Percentiles rank a stretch among this genome's conserved stretches.
phyloP scores from a whole-genome alignment of 495 filamentous ascomycete species.

The Astrothelium subdiscretum region DNA sequence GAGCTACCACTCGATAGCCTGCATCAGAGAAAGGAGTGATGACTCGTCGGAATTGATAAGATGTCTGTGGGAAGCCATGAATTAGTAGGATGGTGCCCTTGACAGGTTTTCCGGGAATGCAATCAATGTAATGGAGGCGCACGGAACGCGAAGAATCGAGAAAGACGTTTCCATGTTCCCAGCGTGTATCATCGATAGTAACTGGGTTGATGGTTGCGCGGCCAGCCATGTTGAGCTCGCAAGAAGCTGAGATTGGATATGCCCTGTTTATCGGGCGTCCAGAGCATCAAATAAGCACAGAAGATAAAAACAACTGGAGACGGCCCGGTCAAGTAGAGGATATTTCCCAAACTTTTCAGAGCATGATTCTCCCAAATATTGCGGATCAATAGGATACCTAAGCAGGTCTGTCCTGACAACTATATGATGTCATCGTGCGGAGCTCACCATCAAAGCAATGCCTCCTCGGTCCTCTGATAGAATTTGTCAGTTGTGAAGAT shows the following conservation, averaged over 20 bases:
- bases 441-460: not conserved
- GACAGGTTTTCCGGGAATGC: not conserved
- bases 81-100: constrained; percentile 24
- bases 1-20: constrained; percentile 32
- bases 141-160: not conserved
- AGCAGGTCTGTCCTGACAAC: not conserved
- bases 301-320: too few species aligned
- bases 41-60: constrained; percentile 35
- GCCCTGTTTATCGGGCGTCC: not conserved
- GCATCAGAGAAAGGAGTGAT: constrained; percentile 29
- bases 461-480: not conserved
- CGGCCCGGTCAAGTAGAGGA: too few species aligned
- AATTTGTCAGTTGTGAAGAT: too few species aligned
- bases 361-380: too few species aligned
- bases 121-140: constrained; percentile 8
- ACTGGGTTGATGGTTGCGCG: not conserved
- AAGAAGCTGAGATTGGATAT: not conserved
- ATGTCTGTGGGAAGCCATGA: constrained; percentile 36
- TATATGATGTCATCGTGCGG: not conserved
- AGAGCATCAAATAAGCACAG: not conserved
- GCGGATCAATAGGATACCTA: not conserved
- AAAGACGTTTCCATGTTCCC: not conserved
- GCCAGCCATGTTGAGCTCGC: not conserved
- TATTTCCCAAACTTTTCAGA: too few species aligned
- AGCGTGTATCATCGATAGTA: not conserved